These are phyloP conservation scores for Arabidopsis lyrata DNA, from an alignment of 441 rosid genomes.

Conservation along the genomic window DNA sequence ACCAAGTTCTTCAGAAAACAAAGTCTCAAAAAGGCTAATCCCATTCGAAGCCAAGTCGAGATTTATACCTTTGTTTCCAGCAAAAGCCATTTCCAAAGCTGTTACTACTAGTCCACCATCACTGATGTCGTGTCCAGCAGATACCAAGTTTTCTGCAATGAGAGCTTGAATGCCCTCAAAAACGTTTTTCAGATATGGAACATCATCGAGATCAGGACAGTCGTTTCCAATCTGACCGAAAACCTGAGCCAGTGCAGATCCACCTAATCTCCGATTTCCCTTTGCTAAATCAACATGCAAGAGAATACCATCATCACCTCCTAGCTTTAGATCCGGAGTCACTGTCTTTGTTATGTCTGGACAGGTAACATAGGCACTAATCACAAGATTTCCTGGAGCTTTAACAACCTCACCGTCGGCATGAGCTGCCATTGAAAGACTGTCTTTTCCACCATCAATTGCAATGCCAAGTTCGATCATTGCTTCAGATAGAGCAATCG, in stretches of 20 bases:
- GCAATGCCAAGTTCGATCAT: conserved; percentile 97
- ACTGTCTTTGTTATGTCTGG: conserved; percentile 92
- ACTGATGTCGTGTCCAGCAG: conserved; percentile 93
- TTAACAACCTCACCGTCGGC: conserved; percentile 84
- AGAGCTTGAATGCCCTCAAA: conserved; percentile 84
- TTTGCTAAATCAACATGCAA: conserved; percentile 87
- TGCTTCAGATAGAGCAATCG: conserved; percentile 78
- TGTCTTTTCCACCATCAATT: conserved; percentile 97
- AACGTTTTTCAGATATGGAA: conserved; percentile 70
- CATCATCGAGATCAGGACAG: conserved; percentile 91
- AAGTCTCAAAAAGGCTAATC: conserved; percentile 71
- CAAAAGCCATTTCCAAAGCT: conserved; percentile 94
- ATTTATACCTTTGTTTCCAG: conserved; percentile 81
- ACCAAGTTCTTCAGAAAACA: conserved; percentile 93
- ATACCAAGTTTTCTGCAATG: conserved; percentile 60
- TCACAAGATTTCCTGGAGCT: conserved; percentile 97
- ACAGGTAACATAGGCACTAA: conserved; percentile 88
- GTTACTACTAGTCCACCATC: conserved; percentile 89
- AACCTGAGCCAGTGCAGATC: conserved; percentile 90
- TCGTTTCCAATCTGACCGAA: conserved; percentile 88
- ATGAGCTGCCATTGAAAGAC: conserved; percentile 97
- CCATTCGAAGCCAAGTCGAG: conserved; percentile 66
- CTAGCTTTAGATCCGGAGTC: conserved; percentile 90
- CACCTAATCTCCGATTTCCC: conserved; percentile 92
- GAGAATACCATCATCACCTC: conserved; percentile 73